A percentile compares a stretch with the other conserved stretches of the same genome.
Conservation (phyloP, 225 moss, liverwort and hornwort species). For the Climacium dendroides region DNA sequence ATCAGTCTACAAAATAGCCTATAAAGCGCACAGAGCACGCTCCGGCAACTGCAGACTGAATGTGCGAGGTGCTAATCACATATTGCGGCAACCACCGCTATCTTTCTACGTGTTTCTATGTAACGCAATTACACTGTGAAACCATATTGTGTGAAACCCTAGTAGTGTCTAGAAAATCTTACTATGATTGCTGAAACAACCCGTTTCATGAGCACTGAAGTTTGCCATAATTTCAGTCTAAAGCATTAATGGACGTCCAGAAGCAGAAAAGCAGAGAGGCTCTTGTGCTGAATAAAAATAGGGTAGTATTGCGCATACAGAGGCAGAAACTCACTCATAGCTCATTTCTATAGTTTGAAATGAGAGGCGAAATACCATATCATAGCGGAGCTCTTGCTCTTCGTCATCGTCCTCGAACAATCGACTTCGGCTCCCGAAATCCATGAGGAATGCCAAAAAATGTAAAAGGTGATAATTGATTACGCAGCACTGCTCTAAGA, state of each 20-base stretch:
- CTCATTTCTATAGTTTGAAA: neutral
- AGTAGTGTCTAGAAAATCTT: neutral
- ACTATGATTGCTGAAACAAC: neutral
- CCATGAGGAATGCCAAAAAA: conserved; percentile 5
- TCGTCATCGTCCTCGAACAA: conserved; percentile 54
- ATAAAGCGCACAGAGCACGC: neutral
- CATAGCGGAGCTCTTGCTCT: conserved; percentile 25
- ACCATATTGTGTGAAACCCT: neutral
- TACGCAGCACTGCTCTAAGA: neutral
- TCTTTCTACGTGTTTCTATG: neutral
- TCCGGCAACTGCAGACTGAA: neutral
- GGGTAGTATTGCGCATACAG: neutral
- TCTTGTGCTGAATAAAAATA: neutral
- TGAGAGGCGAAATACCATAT: conserved; percentile 5
- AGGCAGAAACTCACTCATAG: neutral
- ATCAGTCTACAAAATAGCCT: neutral
- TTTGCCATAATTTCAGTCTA: neutral
- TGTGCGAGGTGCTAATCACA: neutral
- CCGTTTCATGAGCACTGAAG: neutral
- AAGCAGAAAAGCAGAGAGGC: neutral
- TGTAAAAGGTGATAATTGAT: neutral
- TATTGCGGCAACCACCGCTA: neutral
- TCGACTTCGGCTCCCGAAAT: conserved; percentile 33
- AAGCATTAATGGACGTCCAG: neutral
- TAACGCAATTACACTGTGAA: neutral